phyloP scores from a whole-genome alignment of 2,329 filamentous ascomycete species.

The Epichloe gansuensis region DNA sequence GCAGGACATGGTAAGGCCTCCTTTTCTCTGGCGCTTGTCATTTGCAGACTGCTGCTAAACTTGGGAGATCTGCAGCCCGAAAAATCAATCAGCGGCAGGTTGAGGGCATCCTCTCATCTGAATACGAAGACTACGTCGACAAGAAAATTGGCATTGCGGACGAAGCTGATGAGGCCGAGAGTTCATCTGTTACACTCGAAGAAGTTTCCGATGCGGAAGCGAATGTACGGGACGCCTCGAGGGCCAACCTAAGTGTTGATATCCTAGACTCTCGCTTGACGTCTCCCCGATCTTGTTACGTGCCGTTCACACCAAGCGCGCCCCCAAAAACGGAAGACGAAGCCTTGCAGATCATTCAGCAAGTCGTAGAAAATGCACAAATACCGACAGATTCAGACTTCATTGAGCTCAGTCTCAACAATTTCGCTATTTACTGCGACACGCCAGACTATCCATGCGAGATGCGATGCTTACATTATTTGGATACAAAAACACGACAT shows the following conservation, averaged over 20 bases:
- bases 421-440: slow-evolving; percentile 45
- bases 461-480: slow-evolving; percentile 41
- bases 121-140: background rate
- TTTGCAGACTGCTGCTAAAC: background rate
- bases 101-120: background rate
- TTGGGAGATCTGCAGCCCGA: background rate
- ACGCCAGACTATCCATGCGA: slow-evolving; percentile 27
- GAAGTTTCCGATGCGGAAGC: background rate
- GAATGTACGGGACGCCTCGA: background rate
- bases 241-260: background rate
- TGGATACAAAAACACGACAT: slow-evolving; percentile 25
- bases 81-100: background rate
- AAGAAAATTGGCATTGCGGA: background rate
- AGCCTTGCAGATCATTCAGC: slow-evolving; percentile 5
- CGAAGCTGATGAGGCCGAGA: background rate
- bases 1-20: background rate
- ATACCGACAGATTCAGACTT: slow-evolving; percentile 12
- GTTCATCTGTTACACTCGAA: background rate
- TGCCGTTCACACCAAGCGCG: background rate
- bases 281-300: background rate
- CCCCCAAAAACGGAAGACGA: background rate
- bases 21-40: background rate
- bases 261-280: background rate
- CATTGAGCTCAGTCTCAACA: slow-evolving; percentile 38
- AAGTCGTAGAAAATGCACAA: background rate